Evolutionary conservation across 352 stramenopile species (phyloP).

Genomic region (Phytopythium montanum): DNA sequence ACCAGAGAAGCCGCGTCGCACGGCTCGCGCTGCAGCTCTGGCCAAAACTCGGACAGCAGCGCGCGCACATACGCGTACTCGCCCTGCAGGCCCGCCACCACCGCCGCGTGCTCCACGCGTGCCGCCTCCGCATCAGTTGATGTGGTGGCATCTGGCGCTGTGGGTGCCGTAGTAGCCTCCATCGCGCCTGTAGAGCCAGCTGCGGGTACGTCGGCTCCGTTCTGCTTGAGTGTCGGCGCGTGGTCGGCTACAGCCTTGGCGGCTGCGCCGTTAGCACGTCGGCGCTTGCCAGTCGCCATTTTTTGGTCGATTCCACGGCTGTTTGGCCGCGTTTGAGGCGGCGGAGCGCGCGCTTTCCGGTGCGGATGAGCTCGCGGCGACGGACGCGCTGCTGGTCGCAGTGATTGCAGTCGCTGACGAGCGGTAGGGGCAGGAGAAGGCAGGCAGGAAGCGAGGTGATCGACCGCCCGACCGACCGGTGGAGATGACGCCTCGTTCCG

Average conservation of each 20-base stretch:
- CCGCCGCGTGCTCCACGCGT: constrained; percentile 22
- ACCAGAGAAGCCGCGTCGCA: constrained; percentile 25
- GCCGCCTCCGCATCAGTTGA: constrained; percentile 8
- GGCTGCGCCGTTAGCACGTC: constrained; percentile 15
- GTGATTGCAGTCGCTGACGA: neutral
- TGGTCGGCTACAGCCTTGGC: neutral
- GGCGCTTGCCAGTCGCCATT: constrained; percentile 42
- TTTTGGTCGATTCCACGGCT: neutral
- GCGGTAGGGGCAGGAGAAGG: too few relatives aligned
- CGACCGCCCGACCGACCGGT: neutral
- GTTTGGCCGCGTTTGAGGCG: neutral
- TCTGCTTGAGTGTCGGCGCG: neutral
- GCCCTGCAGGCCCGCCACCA: constrained; percentile 27
- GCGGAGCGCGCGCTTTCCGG: neutral
- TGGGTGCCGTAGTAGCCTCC: neutral
- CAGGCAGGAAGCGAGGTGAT: neutral
- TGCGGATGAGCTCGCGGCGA: neutral
- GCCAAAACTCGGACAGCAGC: constrained; percentile 70
- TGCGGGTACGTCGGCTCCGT: neutral
- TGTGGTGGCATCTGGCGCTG: neutral
- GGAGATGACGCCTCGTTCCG: neutral
- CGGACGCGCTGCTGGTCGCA: neutral
- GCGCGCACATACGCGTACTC: constrained; percentile 57
- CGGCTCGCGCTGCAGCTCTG: constrained; percentile 50
- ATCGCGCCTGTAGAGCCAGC: neutral